phyloP scores from a whole-genome alignment of 441 rosid species.

The Kokia cookei region DNA sequence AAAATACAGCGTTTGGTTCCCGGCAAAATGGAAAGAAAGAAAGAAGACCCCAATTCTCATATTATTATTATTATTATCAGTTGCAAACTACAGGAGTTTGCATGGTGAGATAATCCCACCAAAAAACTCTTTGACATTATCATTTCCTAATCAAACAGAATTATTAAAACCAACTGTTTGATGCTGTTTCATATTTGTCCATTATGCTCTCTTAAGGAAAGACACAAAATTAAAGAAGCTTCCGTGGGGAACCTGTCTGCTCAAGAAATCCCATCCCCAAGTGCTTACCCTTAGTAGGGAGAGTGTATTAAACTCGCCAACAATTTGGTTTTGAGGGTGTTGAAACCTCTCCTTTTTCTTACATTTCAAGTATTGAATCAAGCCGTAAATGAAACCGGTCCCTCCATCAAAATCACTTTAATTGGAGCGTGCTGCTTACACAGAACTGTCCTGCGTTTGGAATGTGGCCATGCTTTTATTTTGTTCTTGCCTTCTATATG shows the following conservation, averaged over 20 bases:
- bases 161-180: conserved; percentile 8
- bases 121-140: not conserved
- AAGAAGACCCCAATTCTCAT: too few species aligned
- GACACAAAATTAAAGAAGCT: conserved; percentile 18
- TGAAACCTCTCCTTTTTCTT: not conserved
- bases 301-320: conserved; percentile 8
- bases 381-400: conserved; percentile 7
- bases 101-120: conserved; percentile 5
- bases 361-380: not conserved
- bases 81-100: not conserved
- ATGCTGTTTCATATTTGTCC: conserved; percentile 9
- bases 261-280: conserved; percentile 5
- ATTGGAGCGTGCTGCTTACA: conserved; percentile 22
- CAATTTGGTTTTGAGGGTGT: not conserved
- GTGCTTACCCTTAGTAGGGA: not conserved
- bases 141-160: conserved; percentile 5
- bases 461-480: not conserved
- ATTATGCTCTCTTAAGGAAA: conserved; percentile 3
- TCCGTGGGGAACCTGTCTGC: conserved; percentile 21
- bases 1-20: too few species aligned
- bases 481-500: conserved; percentile 10
- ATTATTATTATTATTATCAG: not conserved
- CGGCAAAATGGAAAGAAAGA: not conserved
- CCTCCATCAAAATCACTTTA: conserved; percentile 4
- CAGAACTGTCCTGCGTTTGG: conserved; percentile 19